Evolutionary conservation across 2,329 filamentous ascomycete species (phyloP), one percentile per base, ranked within the genome.

Genomic region (Didymosphaeria variabile): DNA sequence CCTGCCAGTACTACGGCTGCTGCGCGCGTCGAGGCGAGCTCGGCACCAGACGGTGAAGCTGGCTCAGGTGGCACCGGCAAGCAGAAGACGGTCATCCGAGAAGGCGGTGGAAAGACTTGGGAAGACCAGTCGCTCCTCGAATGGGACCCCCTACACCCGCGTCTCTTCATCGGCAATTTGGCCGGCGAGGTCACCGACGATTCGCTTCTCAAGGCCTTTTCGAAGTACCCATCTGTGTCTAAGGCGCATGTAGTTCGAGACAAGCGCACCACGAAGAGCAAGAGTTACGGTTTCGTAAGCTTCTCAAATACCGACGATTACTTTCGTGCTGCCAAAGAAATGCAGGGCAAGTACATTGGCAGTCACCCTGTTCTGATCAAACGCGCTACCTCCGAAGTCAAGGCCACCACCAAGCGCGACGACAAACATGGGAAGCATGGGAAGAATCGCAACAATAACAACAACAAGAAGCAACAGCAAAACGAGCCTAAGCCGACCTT

Each of bases 271-370:
- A 95, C 91, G 58, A 99, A 99, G 82, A 96, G 92, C 73, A 97
- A 95, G 77, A 95, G 94, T 0, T 99, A 92, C 76, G 95, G 95
- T 2, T 99, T 99, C 74, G 94, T 99, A 58, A 95, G 92, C 79
- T 98, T 99, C 81, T 91, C 90, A 71, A 92, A 97, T 75, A 92
- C 93, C 32, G 95, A 99, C 77, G 94, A 97, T 74, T 98, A 96
- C 78, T 98, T 99, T 84, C 88, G 92, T 72, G 94, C 95, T 1
- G 94, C 93, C 72, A 93, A 95, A 81, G 94, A 98, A 82, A 98
- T 98, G 95, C 92, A 97, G 73, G 94, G 94, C 70, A 98, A 99
- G 82, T 99, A 99, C 80, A 98, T 99, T 75, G 94, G 97, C 72
- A 97, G 93, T 77, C 95, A 98, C 79, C 95, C 95, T 0, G 92